Evolutionary conservation across 306 rosid genomes (phyloP).

Genomic region (Fragaria vesca): DNA sequence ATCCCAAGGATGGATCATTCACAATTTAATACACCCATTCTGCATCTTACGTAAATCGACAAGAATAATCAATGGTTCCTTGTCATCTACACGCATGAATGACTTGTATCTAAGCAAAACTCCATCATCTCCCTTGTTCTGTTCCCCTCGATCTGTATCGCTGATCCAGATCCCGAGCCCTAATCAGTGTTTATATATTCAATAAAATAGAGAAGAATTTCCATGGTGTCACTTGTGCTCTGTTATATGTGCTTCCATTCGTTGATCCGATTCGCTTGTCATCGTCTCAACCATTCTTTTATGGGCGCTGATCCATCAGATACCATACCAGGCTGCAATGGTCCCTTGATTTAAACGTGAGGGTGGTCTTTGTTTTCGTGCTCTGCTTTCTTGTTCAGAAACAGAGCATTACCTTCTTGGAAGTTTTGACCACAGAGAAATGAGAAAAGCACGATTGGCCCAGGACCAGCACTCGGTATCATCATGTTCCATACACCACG

Average conservation of each 20-base stretch:
- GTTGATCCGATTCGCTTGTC: conserved; percentile 9
- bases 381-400: neutral
- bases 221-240: neutral
- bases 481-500: neutral
- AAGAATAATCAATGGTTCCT: neutral
- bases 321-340: neutral
- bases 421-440: neutral
- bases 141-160: neutral
- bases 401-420: neutral
- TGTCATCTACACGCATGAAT: neutral
- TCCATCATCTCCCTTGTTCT: neutral
- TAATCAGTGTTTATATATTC: neutral
- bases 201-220: neutral
- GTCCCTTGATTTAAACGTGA: neutral
- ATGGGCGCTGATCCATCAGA: neutral
- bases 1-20: neutral
- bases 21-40: neutral
- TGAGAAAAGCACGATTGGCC: neutral
- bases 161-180: neutral
- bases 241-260: neutral
- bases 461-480: neutral
- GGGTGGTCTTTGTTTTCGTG: neutral
- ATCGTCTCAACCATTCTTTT: neutral
- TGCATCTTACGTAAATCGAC: neutral
- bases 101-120: neutral